Evolutionary conservation across 257 asterid genomes (phyloP), one percentile per base, ranked within the genome.

Genomic region (Cordia subcordata): DNA sequence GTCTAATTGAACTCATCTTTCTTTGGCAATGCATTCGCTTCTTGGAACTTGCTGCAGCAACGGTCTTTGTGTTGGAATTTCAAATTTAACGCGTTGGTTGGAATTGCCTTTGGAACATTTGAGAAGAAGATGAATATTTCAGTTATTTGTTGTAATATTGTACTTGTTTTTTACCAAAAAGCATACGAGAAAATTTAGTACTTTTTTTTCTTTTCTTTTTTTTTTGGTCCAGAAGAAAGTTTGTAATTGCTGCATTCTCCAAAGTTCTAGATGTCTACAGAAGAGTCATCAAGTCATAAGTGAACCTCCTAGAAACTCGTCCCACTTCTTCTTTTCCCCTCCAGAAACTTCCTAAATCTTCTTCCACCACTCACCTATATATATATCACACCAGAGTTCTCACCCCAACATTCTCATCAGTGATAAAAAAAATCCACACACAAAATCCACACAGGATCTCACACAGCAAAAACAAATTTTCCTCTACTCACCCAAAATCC

Each of bases 321-420:
- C 21, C 22, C 54, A 11, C 49, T 23, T 42, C 53, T 39, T 58
- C 44, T 33, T 12, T 22, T 32, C 16, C 35, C 67, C 58, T 72
- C 82, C 42, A 53, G 78, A 76, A 76, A 53, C 65, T 76, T 72
- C 73, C 63, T 44, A 11, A 2, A 18, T 35, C 57, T 58, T 42
- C 63, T 1, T 18, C 51, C n/a, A n/a, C 47, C 47, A 4, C 47
- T 42, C 47, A 42, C 10, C 4, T 42, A 42, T 42, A 42, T 42
- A 42, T 10, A 42, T n/a, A n/a, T n/a, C n/a, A n/a, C 47, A 42
- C 47, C 47, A 2, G 6, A 4, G 5, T 11, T 1, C 23, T 5
- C 17, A 21, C 21, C n/a, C 44, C 19, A 47, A 1, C 62, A 14
- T 11, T 15, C 37, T 9, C 15, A 13, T 22, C 49, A 2, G 33